These are phyloP conservation scores for Volvox africanus DNA, from an alignment of 139 green algal species.

Conservation along the genomic window DNA sequence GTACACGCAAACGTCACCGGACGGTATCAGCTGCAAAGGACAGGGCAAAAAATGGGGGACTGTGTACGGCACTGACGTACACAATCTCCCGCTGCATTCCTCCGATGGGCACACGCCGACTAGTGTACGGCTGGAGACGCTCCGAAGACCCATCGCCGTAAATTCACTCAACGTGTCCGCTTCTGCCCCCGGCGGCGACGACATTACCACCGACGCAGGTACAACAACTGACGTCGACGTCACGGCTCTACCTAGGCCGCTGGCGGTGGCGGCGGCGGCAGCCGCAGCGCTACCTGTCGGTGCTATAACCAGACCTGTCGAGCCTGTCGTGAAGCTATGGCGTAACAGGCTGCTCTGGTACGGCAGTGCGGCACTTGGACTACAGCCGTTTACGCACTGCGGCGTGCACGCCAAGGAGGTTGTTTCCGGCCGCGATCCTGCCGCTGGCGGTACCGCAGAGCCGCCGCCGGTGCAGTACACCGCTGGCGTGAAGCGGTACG, in stretches of 20 bases:
- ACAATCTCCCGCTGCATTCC: background rate
- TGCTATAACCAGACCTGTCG: background rate
- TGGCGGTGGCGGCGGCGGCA: background rate
- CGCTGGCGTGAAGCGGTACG: background rate
- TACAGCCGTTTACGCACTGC: background rate
- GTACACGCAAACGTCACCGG: background rate
- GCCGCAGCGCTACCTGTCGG: background rate
- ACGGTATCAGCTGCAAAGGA: background rate
- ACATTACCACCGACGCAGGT: background rate
- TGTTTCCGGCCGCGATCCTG: background rate
- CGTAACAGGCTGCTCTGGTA: background rate
- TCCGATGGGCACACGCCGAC: background rate
- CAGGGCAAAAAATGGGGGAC: background rate
- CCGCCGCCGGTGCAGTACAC: background rate
- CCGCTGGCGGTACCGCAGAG: background rate
- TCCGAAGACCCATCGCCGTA: background rate
- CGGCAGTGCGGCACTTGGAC: background rate
- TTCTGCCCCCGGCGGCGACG: background rate
- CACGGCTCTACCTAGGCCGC: background rate
- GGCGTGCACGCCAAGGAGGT: background rate
- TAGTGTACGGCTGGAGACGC: background rate
- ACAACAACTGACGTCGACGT: background rate
- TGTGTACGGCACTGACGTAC: background rate
- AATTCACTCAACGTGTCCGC: background rate
- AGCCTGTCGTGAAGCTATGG: conserved; percentile 7